Base-by-base conservation (phyloP, 345 rosid species). In the Litchi chinensis region DNA sequence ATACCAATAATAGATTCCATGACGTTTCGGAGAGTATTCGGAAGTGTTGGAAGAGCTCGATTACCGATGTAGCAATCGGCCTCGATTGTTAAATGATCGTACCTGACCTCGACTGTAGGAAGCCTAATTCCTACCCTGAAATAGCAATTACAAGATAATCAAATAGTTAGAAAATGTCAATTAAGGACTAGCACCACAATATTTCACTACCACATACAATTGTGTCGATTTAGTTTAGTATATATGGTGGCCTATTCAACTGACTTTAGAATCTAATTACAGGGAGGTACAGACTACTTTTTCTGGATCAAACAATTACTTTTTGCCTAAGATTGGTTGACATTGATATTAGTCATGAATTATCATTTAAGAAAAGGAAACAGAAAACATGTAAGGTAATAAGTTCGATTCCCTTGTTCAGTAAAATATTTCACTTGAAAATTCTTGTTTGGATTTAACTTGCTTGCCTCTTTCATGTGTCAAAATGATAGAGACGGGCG, bases 41-140 rank as follows among this genome's bases (percentile, higher is more conserved):
- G 92, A 26, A 95, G 92, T 0, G 95, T 85, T 0, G 99, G 99
- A 21, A 95, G 93, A 37, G 99, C 97, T 82, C 99, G 87, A 48
- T 70, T 88, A 5, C 99, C 99, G 16, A 92, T 18, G 56, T 91
- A 82, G 62, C 99, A 92, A 12, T 93, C 87, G 0, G 96, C 99
- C 82, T 91, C 95, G 0, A 95, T 68, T 0, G 79, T 92, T 67
- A 95, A 66, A 28, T 85, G 81, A 65, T 93, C 90, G 63, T 84
- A 93, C 83, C 99, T 81, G 8, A 95, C 96, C 79, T 95, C 97
- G 3, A 91, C 95, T 0, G 91, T 90, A 0, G 99, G 99, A 10
- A 95, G 93, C 41, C 32, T 69, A 50, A 95, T 93, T 18, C 98
- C 99, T 10, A 92, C 98, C 85, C 99, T 95, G 82, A 77, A 82